phyloP scores from a whole-genome alignment of 345 rosid species.

The Theobroma cacao region DNA sequence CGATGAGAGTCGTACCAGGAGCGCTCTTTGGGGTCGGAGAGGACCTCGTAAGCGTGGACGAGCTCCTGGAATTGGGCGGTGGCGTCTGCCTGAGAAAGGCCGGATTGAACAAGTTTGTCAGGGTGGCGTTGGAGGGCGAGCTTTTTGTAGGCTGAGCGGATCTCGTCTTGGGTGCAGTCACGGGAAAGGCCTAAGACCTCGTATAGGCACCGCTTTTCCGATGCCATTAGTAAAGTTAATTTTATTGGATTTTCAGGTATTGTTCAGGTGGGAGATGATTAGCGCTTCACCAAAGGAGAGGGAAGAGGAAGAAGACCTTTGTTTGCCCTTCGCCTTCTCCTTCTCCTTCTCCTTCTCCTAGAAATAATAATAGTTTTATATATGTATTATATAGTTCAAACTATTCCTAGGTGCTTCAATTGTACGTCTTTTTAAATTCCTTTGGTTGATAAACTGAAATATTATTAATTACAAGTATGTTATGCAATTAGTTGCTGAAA shows the following conservation, averaged over 20 bases:
- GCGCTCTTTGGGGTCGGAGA: conserved; percentile 88
- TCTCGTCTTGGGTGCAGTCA: conserved; percentile 72
- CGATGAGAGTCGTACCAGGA: conserved; percentile 96
- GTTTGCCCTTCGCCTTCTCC: no score
- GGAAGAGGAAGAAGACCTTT: background rate
- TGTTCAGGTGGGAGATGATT: background rate
- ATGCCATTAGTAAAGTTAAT: conserved; percentile 39
- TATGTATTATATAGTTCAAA: no score
- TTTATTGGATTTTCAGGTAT: background rate
- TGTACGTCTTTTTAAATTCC: no score
- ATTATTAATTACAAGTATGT: no score
- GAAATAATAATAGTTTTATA: no score
- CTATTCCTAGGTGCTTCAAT: no score
- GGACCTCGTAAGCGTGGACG: conserved; percentile 75
- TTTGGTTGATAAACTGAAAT: no score
- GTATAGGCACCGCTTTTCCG: conserved; percentile 87
- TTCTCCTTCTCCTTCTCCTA: no score
- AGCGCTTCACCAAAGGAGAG: background rate
- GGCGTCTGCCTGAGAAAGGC: conserved; percentile 69
- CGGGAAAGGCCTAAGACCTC: conserved; percentile 65
- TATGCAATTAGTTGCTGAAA: no score
- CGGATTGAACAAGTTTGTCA: conserved; percentile 89
- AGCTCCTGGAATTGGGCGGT: conserved; percentile 96
- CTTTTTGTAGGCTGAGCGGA: conserved; percentile 73
- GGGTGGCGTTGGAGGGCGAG: conserved; percentile 95